Conservation (phyloP, 1,139 yeast genomes). For the Magnusiomyces suaveolens region DNA sequence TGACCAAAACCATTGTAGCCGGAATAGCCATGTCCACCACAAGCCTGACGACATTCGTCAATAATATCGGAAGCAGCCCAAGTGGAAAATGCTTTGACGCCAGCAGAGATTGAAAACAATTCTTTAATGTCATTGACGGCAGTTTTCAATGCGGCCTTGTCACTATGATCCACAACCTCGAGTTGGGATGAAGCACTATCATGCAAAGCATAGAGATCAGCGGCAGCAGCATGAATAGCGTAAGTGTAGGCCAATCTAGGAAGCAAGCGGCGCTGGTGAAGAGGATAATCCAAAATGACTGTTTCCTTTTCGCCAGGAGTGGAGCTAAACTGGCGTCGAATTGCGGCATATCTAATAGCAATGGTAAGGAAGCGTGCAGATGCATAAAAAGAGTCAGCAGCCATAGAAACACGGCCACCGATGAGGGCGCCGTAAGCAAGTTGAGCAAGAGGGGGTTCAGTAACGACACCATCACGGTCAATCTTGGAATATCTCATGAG, state of each 20-base stretch:
- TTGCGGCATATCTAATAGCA: slow-evolving; percentile 78
- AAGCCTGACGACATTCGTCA: slow-evolving; percentile 78
- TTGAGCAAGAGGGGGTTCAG: slow-evolving; percentile 67
- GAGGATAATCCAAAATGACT: slow-evolving; percentile 58
- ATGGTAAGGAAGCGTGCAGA: slow-evolving; percentile 69
- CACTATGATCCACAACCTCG: slow-evolving; percentile 28
- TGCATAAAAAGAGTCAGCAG: slow-evolving; percentile 66
- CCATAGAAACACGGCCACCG: slow-evolving; percentile 87
- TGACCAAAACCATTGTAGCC: slow-evolving; percentile 79
- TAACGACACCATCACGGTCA: slow-evolving; percentile 57
- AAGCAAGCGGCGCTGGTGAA: slow-evolving; percentile 74
- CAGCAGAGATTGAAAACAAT: slow-evolving; percentile 71
- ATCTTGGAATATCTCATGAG: slow-evolving; percentile 72
- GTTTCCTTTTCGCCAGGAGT: slow-evolving; percentile 32
- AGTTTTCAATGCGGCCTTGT: slow-evolving; percentile 28
- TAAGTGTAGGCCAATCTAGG: slow-evolving; percentile 70
- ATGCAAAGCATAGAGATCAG: slow-evolving; percentile 47
- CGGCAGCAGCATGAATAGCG: slow-evolving; percentile 64
- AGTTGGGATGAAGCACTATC: slow-evolving; percentile 40
- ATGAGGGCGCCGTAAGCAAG: slow-evolving; percentile 77
- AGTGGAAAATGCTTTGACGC: slow-evolving; percentile 75
- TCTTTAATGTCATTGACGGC: slow-evolving; percentile 59
- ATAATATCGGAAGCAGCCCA: slow-evolving; percentile 70
- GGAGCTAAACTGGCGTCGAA: slow-evolving; percentile 68
- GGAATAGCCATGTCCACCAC: slow-evolving; percentile 91